Conservation (phyloP, 1,139 yeast species). For the Geotrichum macrosporum region DNA sequence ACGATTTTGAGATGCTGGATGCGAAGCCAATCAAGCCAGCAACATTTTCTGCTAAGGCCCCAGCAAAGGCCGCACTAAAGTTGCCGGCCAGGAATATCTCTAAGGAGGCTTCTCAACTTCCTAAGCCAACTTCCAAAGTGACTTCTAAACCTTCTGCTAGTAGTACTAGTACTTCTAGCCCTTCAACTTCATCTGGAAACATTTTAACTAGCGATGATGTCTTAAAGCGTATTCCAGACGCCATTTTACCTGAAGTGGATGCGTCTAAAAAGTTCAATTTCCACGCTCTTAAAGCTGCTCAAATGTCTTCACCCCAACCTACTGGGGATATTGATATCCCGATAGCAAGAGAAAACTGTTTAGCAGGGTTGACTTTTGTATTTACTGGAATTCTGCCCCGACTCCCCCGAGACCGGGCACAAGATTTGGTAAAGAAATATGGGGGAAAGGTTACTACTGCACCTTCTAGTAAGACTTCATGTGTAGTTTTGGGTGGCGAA, state of each 20-base stretch:
- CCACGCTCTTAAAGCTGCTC: constrained; percentile 40
- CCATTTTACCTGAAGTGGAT: constrained; percentile 56
- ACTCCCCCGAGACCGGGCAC: constrained; percentile 71
- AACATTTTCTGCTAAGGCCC: constrained; percentile 18
- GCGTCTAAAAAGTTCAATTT: constrained; percentile 53
- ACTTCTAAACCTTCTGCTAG: constrained; percentile 23
- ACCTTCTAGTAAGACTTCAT: constrained; percentile 76
- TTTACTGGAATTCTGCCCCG: constrained; percentile 88
- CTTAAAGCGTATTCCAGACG: constrained; percentile 61
- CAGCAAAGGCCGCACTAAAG: constrained; percentile 2
- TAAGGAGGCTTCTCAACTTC: too few relatives aligned
- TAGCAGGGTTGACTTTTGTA: constrained; percentile 82
- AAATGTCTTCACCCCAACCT: constrained; percentile 33
- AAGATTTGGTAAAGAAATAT: constrained; percentile 69
- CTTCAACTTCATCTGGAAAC: constrained; percentile 5
- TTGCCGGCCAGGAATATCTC: too few relatives aligned
- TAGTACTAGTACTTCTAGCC: constrained; percentile 14
- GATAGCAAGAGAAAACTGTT: constrained; percentile 74
- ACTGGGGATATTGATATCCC: constrained; percentile 48
- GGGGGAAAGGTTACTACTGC: constrained; percentile 95
- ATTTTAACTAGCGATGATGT: constrained; percentile 49
- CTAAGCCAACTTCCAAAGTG: constrained; percentile 19
- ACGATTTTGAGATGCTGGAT: constrained; percentile 22
- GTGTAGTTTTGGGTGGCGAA: constrained; percentile 89
- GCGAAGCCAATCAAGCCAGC: constrained; percentile 22